Base-by-base conservation (phyloP, 352 stramenopile species). In the Hyaloperonospora arabidopsidis region DNA sequence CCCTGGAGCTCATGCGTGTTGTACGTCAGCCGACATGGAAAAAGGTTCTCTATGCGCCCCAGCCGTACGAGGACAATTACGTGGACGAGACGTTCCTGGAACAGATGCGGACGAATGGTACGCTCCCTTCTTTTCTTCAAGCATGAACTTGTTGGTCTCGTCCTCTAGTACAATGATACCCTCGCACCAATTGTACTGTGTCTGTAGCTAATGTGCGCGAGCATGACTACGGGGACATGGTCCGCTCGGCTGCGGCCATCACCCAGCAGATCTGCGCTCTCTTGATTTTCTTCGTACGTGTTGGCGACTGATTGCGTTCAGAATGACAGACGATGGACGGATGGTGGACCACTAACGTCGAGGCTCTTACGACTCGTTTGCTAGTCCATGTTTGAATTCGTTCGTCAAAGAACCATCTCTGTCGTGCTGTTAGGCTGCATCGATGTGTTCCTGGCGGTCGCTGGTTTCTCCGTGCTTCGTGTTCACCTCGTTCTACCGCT, bases 1-100 rank as follows among this genome's bases (percentile, higher is more conserved):
- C 6, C 17, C 13, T 29, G 17, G 13, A 41, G 21, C 43, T 67
- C 19, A 57, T 23, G 2, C 35, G n/a, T 18, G 38, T 18, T 18
- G 4, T 25, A 52, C 19, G 6, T 28, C 43, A 73, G 56, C 61
- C 57, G 7, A 52, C 67, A 61, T 96, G 87, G 87, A 70, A 79
- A 43, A 95, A 95, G 67, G 84, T 95, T 17, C 69, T 97, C 44
- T 97, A 93, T 59, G 78, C 85, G 38, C 57, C 71, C 45, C 88
- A 97, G 68, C 82, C 79, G 0, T 96, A 90, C 60, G 79, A 88
- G 25, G 88, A 97, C 69, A 93, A 94, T 63, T 92, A 95, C 66
- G 87, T 97, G 45, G 80, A 89, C 51, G 67, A 79, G 47, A 87
- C 78, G 22, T 97, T 97, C 65, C 72, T 97, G 23, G 77, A 91